These are phyloP conservation scores for Babesia bigemina DNA, from an alignment of 169 alveolate species.

Conservation along the genomic window DNA sequence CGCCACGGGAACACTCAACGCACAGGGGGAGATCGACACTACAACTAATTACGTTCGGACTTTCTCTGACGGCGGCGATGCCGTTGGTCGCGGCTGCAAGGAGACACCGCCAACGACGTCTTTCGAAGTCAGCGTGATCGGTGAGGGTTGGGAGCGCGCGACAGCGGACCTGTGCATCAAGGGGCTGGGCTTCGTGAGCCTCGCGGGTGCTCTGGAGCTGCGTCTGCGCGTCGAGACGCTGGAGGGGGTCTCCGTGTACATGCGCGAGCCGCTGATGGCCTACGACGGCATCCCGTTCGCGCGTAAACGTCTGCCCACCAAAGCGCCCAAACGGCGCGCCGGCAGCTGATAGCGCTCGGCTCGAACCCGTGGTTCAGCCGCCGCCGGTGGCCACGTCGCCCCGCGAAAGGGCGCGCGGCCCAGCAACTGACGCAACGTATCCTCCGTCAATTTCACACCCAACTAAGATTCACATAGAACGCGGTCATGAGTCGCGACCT, in stretches of 20 bases:
- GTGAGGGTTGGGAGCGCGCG: constrained; percentile 63
- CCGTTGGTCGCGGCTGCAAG: too few species aligned
- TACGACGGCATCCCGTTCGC: constrained; percentile 43
- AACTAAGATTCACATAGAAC: too few species aligned
- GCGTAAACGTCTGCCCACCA: neutral
- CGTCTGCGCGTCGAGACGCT: constrained; percentile 35
- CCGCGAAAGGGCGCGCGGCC: neutral
- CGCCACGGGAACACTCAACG: neutral
- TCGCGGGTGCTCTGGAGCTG: constrained; percentile 62
- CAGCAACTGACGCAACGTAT: neutral
- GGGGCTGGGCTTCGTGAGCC: constrained; percentile 65
- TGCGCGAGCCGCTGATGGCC: constrained; percentile 64
- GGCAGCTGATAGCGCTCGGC: neutral
- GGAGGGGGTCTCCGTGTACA: constrained; percentile 13
- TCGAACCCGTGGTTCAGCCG: neutral
- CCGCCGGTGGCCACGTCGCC: neutral
- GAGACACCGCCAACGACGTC: neutral
- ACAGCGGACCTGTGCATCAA: constrained; percentile 64
- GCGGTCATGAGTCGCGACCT: neutral
- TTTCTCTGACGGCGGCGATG: too few species aligned
- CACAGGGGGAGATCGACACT: neutral
- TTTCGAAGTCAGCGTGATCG: constrained; percentile 15
- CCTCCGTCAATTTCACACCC: too few species aligned
- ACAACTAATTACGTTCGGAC: neutral
- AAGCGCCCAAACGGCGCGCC: neutral